These are phyloP conservation scores for Suillus weaverae DNA, from an alignment of 768 basidiomycete genomes.

Conservation along the genomic window DNA sequence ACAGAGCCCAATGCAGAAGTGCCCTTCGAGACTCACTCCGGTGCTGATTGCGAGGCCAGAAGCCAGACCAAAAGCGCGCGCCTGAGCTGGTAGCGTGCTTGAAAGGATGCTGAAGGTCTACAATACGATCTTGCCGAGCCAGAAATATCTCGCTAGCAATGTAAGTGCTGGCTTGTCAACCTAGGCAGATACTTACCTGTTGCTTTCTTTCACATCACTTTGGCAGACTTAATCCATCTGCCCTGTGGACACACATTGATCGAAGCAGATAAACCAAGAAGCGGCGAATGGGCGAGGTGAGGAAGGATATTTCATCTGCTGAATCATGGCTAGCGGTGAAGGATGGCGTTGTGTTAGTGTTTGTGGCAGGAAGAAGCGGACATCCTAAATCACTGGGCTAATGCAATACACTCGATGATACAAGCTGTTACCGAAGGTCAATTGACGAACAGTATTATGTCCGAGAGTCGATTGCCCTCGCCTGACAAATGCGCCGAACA, in stretches of 20 bases:
- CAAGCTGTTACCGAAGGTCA: neutral
- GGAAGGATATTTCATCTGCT: neutral
- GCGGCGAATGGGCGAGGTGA: neutral
- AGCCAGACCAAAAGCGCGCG: neutral
- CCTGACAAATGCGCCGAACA: neutral
- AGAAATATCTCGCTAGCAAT: conserved; percentile 38
- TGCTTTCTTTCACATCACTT: conserved; percentile 22
- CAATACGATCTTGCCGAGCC: conserved; percentile 2
- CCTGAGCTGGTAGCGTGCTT: neutral
- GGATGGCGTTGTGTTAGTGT: neutral
- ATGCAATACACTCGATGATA: neutral
- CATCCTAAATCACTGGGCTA: neutral
- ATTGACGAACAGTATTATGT: neutral
- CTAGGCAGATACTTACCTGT: neutral
- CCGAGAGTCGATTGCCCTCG: neutral
- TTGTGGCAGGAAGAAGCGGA: neutral
- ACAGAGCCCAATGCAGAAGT: conserved; percentile 15
- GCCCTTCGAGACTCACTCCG: conserved; percentile 19
- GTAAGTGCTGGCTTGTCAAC: conserved; percentile 29
- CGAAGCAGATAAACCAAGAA: neutral
- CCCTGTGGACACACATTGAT: conserved; percentile 24
- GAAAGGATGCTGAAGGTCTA: conserved; percentile 24
- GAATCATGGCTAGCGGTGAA: neutral
- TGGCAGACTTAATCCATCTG: conserved; percentile 40
- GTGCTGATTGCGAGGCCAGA: neutral